phyloP scores from a whole-genome alignment of 2,329 filamentous ascomycete genomes.

The Cladobotryum mycophilum region DNA sequence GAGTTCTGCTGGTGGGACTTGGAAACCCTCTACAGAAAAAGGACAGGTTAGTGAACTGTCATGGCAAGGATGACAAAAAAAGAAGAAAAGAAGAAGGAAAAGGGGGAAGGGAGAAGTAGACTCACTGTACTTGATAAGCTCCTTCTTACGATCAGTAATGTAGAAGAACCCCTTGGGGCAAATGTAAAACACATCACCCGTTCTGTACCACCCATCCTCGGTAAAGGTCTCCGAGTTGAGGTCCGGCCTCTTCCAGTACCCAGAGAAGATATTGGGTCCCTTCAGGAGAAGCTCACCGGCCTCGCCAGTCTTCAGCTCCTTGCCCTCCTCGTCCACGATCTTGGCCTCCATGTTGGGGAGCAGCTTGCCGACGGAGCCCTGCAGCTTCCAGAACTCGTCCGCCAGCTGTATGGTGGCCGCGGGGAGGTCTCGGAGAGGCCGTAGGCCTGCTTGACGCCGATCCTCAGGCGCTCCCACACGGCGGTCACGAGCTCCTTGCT shows the following conservation, averaged over 20 bases:
- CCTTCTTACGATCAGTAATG: conserved; percentile 82
- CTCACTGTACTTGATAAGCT: conserved; percentile 50
- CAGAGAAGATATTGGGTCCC: conserved; percentile 74
- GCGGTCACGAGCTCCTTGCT: conserved; percentile 73
- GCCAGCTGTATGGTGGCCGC: conserved; percentile 68
- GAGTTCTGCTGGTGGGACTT: conserved; percentile 63
- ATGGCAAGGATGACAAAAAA: too few relatives aligned
- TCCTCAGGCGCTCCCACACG: conserved; percentile 65
- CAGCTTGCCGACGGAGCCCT: conserved; percentile 73
- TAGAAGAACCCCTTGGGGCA: conserved; percentile 76
- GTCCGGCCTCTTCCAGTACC: conserved; percentile 69
- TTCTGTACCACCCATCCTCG: conserved; percentile 79
- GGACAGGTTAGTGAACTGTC: conserved; percentile 10
- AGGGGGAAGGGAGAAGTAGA: not conserved
- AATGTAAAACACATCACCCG: conserved; percentile 77
- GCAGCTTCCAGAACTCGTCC: conserved; percentile 67
- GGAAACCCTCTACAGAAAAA: conserved; percentile 50
- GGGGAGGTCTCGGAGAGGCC: conserved; percentile 80
- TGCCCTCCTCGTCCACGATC: conserved; percentile 61
- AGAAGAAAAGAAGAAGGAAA: too few relatives aligned
- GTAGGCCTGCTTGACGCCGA: conserved; percentile 88
- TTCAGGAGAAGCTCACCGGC: conserved; percentile 69
- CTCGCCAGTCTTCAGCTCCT: conserved; percentile 49
- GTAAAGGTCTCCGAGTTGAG: conserved; percentile 67
- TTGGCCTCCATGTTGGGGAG: conserved; percentile 75